phyloP scores from a whole-genome alignment of 768 basidiomycete species.

The Tricholoma terreum region DNA sequence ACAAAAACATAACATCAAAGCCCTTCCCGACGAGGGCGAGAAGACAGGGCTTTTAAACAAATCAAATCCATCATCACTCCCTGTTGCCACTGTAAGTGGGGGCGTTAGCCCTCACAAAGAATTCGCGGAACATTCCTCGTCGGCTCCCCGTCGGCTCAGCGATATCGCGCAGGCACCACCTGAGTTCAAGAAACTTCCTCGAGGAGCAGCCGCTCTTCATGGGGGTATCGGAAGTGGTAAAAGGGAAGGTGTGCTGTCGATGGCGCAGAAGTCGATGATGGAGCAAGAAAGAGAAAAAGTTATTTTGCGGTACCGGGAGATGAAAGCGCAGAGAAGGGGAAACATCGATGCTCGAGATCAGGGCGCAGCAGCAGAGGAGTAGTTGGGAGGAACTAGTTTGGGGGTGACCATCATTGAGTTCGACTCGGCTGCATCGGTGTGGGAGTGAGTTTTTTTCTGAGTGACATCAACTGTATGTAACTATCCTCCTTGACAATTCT shows the following conservation, averaged over 20 bases:
- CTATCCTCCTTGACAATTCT: not conserved
- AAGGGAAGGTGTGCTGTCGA: slow-evolving; percentile 53
- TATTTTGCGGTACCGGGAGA: slow-evolving; percentile 62
- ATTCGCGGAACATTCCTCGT: slow-evolving; percentile 47
- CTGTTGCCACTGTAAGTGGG: slow-evolving; percentile 16
- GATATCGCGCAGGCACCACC: slow-evolving; percentile 27
- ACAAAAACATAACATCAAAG: slow-evolving; percentile 13
- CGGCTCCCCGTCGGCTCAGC: slow-evolving; percentile 50
- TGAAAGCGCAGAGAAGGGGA: slow-evolving; percentile 51
- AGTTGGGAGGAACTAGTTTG: not conserved
- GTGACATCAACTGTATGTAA: not conserved
- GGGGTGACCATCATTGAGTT: not conserved
- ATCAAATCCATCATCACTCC: slow-evolving; percentile 5
- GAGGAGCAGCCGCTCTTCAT: slow-evolving; percentile 33
- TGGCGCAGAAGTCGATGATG: slow-evolving; percentile 77
- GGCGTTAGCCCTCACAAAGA: slow-evolving; percentile 39
- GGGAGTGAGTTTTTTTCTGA: not conserved
- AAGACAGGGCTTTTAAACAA: slow-evolving; percentile 8
- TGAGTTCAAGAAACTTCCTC: slow-evolving; percentile 24
- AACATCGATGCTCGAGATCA: slow-evolving; percentile 11
- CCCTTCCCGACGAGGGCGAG: slow-evolving; percentile 14
- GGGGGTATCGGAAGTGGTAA: slow-evolving; percentile 23
- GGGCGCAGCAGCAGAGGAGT: slow-evolving; percentile 7
- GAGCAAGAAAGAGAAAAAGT: slow-evolving; percentile 70
- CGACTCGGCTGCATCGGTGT: not conserved